Evolutionary conservation across 352 stramenopile genomes (phyloP).

Genomic region (Globisporangium rhizosaccharum): DNA sequence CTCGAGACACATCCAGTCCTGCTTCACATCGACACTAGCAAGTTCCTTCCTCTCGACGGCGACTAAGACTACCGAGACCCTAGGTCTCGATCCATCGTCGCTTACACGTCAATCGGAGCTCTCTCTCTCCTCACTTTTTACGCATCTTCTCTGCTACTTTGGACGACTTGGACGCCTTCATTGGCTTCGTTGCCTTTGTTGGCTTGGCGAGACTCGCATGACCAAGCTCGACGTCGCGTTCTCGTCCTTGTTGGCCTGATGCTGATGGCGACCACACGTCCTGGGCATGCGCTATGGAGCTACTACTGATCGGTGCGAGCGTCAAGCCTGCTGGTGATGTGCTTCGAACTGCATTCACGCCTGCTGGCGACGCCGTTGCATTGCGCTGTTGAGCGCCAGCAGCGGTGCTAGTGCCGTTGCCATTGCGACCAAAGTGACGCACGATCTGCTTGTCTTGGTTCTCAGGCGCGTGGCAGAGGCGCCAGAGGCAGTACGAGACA

Average conservation of each 20-base stretch:
- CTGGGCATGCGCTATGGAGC: neutral
- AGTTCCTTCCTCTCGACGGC: no score
- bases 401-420: neutral
- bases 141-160: neutral
- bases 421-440: constrained; percentile 14
- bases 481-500: constrained; percentile 48
- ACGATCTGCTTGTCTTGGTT: constrained; percentile 53
- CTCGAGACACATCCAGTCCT: no score
- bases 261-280: neutral
- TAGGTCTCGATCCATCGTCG: no score
- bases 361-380: neutral
- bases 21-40: no score
- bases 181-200: neutral
- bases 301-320: constrained; percentile 4
- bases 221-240: constrained; percentile 10
- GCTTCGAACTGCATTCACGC: neutral
- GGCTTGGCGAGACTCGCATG: neutral
- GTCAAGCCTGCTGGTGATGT: neutral
- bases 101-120: no score
- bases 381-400: no score
- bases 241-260: no score
- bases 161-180: neutral
- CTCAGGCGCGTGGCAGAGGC: constrained; percentile 48
- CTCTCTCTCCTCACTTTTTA: no score
- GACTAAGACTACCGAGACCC: no score